Percentiles rank a stretch among this genome's conserved stretches.
These are phyloP conservation scores for Saccharomyces cerevisiae DNA, from an alignment of 805 yeast genomes.

Conservation along the genomic window DNA sequence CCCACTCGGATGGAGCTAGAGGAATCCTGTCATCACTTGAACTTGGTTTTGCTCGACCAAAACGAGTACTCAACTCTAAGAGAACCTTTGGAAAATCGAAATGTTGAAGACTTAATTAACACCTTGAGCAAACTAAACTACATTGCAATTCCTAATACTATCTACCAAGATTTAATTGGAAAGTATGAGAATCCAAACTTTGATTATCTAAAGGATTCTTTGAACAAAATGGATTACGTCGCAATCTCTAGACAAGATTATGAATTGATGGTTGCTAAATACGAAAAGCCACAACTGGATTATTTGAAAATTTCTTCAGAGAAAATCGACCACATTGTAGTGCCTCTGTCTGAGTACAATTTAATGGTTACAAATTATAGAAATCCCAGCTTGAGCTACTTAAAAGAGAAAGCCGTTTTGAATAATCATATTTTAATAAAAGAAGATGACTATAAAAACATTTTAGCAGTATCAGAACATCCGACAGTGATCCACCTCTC, in stretches of 20 bases:
- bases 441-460: too few relatives aligned
- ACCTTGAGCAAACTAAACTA: background rate
- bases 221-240: too few relatives aligned
- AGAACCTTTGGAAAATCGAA: background rate
- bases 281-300: too few relatives aligned
- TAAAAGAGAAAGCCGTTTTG: background rate
- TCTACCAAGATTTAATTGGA: too few relatives aligned
- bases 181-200: background rate
- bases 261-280: too few relatives aligned
- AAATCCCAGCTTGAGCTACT: background rate
- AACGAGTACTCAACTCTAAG: constrained; percentile 2
- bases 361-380: background rate
- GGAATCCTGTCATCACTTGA: background rate
- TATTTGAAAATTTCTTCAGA: too few relatives aligned
- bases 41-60: background rate
- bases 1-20: background rate
- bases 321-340: background rate
- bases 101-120: background rate
- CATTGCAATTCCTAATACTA: too few relatives aligned
- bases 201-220: too few relatives aligned
- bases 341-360: background rate
- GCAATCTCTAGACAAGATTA: too few relatives aligned
- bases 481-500: background rate
- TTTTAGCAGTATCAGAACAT: background rate
- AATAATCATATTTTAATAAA: too few relatives aligned